Conservation (phyloP, 2,329 filamentous ascomycete genomes). For the Colletotrichum plurivorum region DNA sequence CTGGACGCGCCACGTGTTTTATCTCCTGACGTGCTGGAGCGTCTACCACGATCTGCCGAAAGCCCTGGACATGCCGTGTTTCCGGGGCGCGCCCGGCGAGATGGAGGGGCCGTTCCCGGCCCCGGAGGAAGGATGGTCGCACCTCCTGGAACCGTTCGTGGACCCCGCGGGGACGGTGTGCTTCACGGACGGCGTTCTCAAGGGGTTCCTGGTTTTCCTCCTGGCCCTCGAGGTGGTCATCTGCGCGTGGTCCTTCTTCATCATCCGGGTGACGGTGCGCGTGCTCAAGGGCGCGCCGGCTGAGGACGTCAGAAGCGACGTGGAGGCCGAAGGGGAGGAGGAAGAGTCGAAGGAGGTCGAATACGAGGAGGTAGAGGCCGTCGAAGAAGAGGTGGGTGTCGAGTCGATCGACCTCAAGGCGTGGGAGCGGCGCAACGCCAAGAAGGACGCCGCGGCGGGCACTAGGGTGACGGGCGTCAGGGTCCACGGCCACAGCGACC, state of each 20-base stretch:
- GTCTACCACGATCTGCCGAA: too few species aligned
- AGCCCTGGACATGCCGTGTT: not conserved
- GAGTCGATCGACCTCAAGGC: slow-evolving; percentile 13
- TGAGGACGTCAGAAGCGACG: slow-evolving; percentile 17
- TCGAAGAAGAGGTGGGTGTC: not conserved
- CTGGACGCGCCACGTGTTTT: slow-evolving; percentile 16
- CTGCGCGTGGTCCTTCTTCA: slow-evolving; percentile 15
- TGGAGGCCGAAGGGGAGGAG: not conserved
- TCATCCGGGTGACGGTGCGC: slow-evolving; percentile 3
- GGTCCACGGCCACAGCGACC: slow-evolving; percentile 1
- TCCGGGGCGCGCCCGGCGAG: not conserved
- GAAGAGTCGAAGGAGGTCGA: too few species aligned
- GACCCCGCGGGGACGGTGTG: slow-evolving; percentile 7
- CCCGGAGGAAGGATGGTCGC: slow-evolving; percentile 1
- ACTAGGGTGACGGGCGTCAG: not conserved
- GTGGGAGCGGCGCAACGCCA: slow-evolving; percentile 3
- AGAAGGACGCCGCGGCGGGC: not conserved
- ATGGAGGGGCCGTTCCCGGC: not conserved
- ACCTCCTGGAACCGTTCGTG: slow-evolving; percentile 9
- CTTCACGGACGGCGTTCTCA: not conserved
- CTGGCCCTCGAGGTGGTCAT: slow-evolving; percentile 20
- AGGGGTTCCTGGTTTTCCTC: slow-evolving; percentile 12
- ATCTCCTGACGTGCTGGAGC: not conserved
- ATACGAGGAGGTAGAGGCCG: too few species aligned
- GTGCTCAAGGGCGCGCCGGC: slow-evolving; percentile 17